Conservation (phyloP, 495 filamentous ascomycete genomes). For the Rhizodiscina lignyota region DNA sequence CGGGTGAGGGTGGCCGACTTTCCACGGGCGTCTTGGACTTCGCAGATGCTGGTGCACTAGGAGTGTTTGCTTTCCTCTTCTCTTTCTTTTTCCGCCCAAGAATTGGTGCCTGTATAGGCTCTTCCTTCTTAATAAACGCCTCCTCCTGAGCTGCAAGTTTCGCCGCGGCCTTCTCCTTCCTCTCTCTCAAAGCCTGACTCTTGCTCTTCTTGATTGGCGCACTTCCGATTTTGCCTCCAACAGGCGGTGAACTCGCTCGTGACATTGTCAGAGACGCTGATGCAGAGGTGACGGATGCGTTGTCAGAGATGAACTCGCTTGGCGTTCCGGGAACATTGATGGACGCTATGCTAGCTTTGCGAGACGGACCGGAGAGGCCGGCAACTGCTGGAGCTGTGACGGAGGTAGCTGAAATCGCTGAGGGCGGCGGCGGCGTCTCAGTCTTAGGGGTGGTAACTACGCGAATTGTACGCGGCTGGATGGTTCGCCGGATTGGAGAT, state of each 20-base stretch:
- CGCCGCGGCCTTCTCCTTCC: slow-evolving; percentile 43
- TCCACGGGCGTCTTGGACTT: slow-evolving; percentile 60
- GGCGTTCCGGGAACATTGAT: slow-evolving; percentile 62
- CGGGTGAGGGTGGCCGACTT: slow-evolving; percentile 26
- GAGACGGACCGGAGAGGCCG: slow-evolving; percentile 33
- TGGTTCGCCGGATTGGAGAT: slow-evolving; percentile 27
- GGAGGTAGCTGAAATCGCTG: slow-evolving; percentile 18
- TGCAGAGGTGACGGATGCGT: slow-evolving; percentile 55
- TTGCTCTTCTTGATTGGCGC: slow-evolving; percentile 75
- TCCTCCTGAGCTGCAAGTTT: slow-evolving; percentile 44
- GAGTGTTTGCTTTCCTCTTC: slow-evolving; percentile 41
- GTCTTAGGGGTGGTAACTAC: slow-evolving; percentile 57
- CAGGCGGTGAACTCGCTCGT: slow-evolving; percentile 64
- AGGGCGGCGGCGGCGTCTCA: slow-evolving; percentile 35
- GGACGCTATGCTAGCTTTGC: slow-evolving; percentile 42
- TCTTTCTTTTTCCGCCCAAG: slow-evolving; percentile 81
- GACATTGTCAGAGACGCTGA: slow-evolving; percentile 69
- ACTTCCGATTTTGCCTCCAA: slow-evolving; percentile 44
- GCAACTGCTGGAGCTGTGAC: slow-evolving; percentile 14
- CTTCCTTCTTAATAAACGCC: slow-evolving; percentile 43
- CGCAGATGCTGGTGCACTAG: slow-evolving; percentile 63
- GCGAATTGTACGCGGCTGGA: slow-evolving; percentile 40
- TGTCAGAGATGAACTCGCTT: slow-evolving; percentile 64
- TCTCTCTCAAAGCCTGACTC: slow-evolving; percentile 77
- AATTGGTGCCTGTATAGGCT: slow-evolving; percentile 63